phyloP scores from a whole-genome alignment of 306 rosid genomes.

The Lathyrus sativus region DNA sequence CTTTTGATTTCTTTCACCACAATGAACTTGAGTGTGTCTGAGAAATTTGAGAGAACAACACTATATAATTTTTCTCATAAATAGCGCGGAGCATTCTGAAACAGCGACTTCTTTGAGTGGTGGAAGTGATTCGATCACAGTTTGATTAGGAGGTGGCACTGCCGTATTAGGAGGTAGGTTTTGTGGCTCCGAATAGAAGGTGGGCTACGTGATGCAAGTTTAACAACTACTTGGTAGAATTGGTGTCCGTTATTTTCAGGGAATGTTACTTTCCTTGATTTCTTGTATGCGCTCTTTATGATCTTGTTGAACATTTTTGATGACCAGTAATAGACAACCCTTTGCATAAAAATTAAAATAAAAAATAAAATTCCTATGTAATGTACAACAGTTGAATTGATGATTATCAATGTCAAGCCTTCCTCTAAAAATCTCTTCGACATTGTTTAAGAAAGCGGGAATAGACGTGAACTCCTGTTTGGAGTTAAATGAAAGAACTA shows the following conservation, averaged over 20 bases:
- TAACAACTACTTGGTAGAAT: no score
- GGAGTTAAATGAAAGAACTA: conserved; percentile 7
- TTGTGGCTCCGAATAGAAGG: no score
- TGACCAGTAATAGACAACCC: background rate
- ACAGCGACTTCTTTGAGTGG: conserved; percentile 51
- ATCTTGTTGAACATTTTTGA: conserved; percentile 59
- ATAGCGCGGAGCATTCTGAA: conserved; percentile 44
- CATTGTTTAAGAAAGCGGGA: background rate
- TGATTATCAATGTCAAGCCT: conserved; percentile 9
- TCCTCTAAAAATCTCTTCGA: conserved; percentile 13
- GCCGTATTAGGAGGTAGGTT: no score
- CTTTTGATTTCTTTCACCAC: conserved; percentile 66
- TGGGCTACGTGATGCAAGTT: no score
- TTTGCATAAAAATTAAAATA: background rate
- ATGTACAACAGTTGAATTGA: background rate
- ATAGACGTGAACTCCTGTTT: conserved; percentile 5
- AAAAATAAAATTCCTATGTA: background rate
- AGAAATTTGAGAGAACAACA: conserved; percentile 51
- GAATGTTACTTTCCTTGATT: no score
- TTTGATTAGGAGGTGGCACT: no score
- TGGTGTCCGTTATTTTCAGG: no score
- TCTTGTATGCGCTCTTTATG: conserved; percentile 45
- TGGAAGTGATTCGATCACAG: no score
- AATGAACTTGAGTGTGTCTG: conserved; percentile 38
- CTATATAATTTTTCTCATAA: conserved; percentile 56